Base-by-base conservation (phyloP, 176 grass and related monocot species). In the Musa beccarii region DNA sequence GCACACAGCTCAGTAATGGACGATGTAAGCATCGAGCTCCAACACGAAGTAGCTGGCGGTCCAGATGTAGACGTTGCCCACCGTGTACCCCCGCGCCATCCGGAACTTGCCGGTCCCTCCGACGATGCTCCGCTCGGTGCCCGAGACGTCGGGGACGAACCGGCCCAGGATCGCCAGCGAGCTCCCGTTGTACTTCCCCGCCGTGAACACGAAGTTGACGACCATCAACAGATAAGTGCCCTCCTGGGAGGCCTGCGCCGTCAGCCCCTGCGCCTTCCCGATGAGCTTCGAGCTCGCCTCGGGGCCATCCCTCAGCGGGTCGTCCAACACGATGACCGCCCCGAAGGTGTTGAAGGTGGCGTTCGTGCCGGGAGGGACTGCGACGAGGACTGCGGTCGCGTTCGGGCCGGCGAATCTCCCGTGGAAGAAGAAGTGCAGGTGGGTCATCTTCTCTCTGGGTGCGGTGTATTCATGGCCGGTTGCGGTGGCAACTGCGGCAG, bases 31-130 rank as follows among this genome's bases (percentile, higher is more conserved):
- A 19, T 70, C 68, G 3, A 34, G 10, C 25, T 70, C 43, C 3
- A 21, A 15, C 6, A 70, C 17, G 34, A 70, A 25, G 49, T 21
- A 51, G 13, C 34, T 43, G 16, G 2, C 49, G 9, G 19, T 28
- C 24, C 63, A 3, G 16, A 16, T 70, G 17, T 51, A 4, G 7
- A 70, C 2, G 16, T 50, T 51, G 12, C 15, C 51, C 16, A 51
- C 1, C 68, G 68, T 70, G 72, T 74, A 74, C 8, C 72, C 72
- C 4, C 72, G 52, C 8, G 86, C 86, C 11, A 64, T 2, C 71
- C 82, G 76, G 74, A 89, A 80, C 66, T 52, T 75, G 20, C 83
- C 86, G 21, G 72, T 82, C 29, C 86, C 86, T 34, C 86, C 86
- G 83, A 76, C 34, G 57, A 89, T 77, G 0, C 59, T 70, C 51